phyloP scores from a whole-genome alignment of 139 green algal genomes.

The Picochlorum sp. region DNA sequence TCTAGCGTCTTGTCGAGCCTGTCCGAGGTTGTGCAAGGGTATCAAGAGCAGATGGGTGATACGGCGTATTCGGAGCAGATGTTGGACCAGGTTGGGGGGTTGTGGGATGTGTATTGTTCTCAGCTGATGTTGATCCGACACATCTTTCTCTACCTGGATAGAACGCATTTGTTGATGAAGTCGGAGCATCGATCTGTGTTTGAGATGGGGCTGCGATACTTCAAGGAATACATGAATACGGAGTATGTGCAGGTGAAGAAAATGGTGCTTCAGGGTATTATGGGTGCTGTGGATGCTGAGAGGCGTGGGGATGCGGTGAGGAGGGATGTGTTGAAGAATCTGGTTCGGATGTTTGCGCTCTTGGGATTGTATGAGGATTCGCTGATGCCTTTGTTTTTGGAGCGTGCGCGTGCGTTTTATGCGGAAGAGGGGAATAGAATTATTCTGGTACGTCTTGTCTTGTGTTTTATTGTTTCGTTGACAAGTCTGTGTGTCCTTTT shows the following conservation, averaged over 20 bases:
- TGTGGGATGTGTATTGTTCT: constrained; percentile 72
- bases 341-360: constrained; percentile 63
- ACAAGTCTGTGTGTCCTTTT: not conserved
- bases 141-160: constrained; percentile 96
- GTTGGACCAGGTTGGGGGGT: constrained; percentile 54
- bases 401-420: constrained; percentile 41
- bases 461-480: constrained; percentile 27
- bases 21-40: too few species aligned
- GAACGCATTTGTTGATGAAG: constrained; percentile 75
- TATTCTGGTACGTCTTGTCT: not conserved
- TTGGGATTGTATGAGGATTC: constrained; percentile 64
- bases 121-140: constrained; percentile 81
- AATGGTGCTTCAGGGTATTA: constrained; percentile 51
- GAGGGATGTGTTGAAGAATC: constrained; percentile 53
- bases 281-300: constrained; percentile 65
- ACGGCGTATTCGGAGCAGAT: constrained; percentile 44
- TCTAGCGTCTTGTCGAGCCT: too few species aligned
- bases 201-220: constrained; percentile 85
- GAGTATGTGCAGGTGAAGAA: constrained; percentile 49
- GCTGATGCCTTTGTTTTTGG: constrained; percentile 54
- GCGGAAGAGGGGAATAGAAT: constrained; percentile 50
- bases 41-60: too few species aligned
- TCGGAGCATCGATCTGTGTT: constrained; percentile 64
- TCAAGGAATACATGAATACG: constrained; percentile 64
- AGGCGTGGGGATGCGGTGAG: constrained; percentile 68